A percentile compares a stretch with the other conserved stretches of the same genome.
Conservation (phyloP, 192 early-diverging fungal species). For the Podila clonocystis region DNA sequence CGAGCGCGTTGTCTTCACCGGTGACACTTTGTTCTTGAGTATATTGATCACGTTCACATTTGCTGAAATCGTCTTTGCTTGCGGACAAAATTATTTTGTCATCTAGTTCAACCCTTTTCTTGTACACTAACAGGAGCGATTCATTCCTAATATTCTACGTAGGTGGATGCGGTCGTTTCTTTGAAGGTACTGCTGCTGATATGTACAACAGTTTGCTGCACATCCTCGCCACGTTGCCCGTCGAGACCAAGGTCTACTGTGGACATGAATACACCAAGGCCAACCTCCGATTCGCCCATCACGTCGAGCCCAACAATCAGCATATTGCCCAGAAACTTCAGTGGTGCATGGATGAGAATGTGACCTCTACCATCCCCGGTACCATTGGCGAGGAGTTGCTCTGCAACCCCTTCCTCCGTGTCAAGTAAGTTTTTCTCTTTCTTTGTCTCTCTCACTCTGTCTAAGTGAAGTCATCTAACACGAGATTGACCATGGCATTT, state of each 20-base stretch:
- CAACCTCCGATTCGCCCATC: constrained; percentile 79
- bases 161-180: constrained; percentile 89
- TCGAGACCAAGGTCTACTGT: constrained; percentile 88
- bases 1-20: constrained; percentile 87
- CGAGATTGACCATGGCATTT: background rate
- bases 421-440: constrained; percentile 55
- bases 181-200: constrained; percentile 87
- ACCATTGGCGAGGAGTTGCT: constrained; percentile 88
- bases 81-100: constrained; percentile 6
- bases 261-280: constrained; percentile 93
- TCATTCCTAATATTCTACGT: background rate
- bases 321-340: constrained; percentile 71
- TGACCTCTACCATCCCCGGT: constrained; percentile 80
- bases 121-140: too few species aligned
- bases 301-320: constrained; percentile 83
- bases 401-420: constrained; percentile 92
- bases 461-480: background rate
- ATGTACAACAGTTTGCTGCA: constrained; percentile 85
- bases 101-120: too few species aligned
- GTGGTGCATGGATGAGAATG: constrained; percentile 60
- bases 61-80: background rate
- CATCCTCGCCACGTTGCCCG: constrained; percentile 74
- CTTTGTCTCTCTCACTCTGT: background rate
- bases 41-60: constrained; percentile 13
- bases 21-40: constrained; percentile 85